These are phyloP conservation scores for Tuber calosporum DNA, from an alignment of 495 filamentous ascomycete species.

Conservation along the genomic window DNA sequence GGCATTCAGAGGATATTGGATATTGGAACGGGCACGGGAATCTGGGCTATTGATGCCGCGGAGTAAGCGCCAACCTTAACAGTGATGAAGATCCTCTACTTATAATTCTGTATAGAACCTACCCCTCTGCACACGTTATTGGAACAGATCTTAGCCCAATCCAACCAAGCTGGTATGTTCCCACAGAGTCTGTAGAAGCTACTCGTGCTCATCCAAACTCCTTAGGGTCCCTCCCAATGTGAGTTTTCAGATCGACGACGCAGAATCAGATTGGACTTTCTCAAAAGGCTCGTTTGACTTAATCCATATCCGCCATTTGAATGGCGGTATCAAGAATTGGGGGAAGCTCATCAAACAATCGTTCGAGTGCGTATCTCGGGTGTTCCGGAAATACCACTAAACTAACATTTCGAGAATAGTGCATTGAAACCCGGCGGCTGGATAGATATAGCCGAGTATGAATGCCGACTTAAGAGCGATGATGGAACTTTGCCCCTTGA, in stretches of 20 bases:
- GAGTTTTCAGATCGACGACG: slow-evolving; percentile 49
- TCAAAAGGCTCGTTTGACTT: slow-evolving; percentile 46
- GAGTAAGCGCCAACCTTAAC: slow-evolving; percentile 14
- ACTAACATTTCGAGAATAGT: slow-evolving; percentile 2
- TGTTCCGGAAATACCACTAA: neutral
- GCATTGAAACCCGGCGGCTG: slow-evolving; percentile 30
- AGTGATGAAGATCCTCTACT: neutral
- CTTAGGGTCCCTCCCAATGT: slow-evolving; percentile 47
- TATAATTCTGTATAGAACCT: slow-evolving; percentile 44
- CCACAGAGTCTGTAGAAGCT: neutral
- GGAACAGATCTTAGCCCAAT: slow-evolving; percentile 44
- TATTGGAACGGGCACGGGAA: slow-evolving; percentile 60
- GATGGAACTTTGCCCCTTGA: slow-evolving; percentile 23
- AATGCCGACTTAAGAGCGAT: slow-evolving; percentile 21
- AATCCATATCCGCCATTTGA: slow-evolving; percentile 44
- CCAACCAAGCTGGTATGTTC: slow-evolving; percentile 45
- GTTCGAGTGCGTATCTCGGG: slow-evolving; percentile 40
- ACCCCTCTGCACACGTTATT: slow-evolving; percentile 44
- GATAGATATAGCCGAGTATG: slow-evolving; percentile 23
- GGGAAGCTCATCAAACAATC: slow-evolving; percentile 26
- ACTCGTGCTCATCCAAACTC: slow-evolving; percentile 11
- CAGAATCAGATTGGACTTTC: slow-evolving; percentile 50
- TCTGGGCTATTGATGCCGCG: slow-evolving; percentile 55
- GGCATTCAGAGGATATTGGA: slow-evolving; percentile 54
- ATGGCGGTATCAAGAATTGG: slow-evolving; percentile 33